These are phyloP conservation scores for Neofusicoccum parvum DNA, from an alignment of 2,329 filamentous ascomycete species.

Conservation along the genomic window DNA sequence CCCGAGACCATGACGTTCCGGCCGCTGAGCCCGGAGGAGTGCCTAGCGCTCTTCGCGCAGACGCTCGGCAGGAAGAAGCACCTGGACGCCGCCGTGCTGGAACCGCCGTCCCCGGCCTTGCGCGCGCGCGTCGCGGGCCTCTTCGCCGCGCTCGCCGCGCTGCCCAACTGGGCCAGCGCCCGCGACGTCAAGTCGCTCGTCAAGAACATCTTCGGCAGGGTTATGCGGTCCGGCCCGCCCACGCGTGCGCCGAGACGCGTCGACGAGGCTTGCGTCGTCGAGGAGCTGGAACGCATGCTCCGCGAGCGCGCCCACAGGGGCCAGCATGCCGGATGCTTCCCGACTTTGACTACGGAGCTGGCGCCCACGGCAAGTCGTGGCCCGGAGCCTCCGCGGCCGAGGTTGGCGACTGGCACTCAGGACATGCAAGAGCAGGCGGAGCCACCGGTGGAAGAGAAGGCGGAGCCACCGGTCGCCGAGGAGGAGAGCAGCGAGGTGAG, in stretches of 20 bases:
- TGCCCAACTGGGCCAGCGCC: slow-evolving; percentile 63
- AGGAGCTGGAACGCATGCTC: slow-evolving; percentile 35
- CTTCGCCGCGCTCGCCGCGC: slow-evolving; percentile 46
- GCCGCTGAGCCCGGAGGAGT: slow-evolving; percentile 34
- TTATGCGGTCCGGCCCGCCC: slow-evolving; percentile 30
- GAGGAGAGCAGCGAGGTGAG: background rate
- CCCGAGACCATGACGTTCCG: slow-evolving; percentile 63
- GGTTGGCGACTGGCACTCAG: background rate
- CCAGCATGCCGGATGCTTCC: background rate
- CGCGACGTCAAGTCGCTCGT: slow-evolving; percentile 62
- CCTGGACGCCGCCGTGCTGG: slow-evolving; percentile 32
- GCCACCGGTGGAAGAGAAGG: slow-evolving; percentile 3
- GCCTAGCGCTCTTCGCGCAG: slow-evolving; percentile 42
- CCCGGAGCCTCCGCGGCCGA: too few relatives aligned
- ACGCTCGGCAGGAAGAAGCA: slow-evolving; percentile 39
- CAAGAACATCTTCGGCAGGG: slow-evolving; percentile 51
- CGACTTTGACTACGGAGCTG: too few relatives aligned
- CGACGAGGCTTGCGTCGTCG: slow-evolving; percentile 29
- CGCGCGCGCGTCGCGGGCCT: slow-evolving; percentile 27
- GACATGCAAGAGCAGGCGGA: background rate
- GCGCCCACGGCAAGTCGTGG: background rate
- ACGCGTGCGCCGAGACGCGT: slow-evolving; percentile 28
- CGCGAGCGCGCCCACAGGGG: slow-evolving; percentile 34
- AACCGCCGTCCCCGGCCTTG: slow-evolving; percentile 26
- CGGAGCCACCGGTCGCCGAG: background rate